Evolutionary conservation across 202 grass and related monocot species (phyloP).

Genomic region (Elaeis oleifera): DNA sequence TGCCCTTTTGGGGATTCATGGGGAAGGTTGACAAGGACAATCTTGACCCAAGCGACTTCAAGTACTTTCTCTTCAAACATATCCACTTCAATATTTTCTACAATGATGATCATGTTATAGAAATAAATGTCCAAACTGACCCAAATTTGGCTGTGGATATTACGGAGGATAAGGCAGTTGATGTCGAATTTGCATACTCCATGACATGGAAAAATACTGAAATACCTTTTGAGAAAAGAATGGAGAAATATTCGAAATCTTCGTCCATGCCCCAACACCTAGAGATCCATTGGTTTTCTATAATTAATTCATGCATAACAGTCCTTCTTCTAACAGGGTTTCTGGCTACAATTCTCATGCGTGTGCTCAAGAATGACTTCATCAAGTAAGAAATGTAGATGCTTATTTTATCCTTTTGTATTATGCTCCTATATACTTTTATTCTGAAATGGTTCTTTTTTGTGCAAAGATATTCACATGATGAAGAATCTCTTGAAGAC

Average conservation of each 20-base stretch:
- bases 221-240: slow-evolving; percentile 6
- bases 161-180: slow-evolving; percentile 6
- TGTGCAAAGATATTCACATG: background rate
- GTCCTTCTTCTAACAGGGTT: slow-evolving; percentile 18
- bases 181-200: slow-evolving; percentile 8
- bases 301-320: slow-evolving; percentile 19
- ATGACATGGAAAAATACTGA: slow-evolving; percentile 7
- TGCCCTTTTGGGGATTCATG: slow-evolving; percentile 15
- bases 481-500: slow-evolving; percentile 18
- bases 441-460: background rate
- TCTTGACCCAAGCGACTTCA: background rate
- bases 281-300: slow-evolving; percentile 22
- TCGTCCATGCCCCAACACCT: slow-evolving; percentile 18
- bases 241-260: slow-evolving; percentile 15
- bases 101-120: slow-evolving; percentile 15
- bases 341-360: slow-evolving; percentile 14
- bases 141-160: slow-evolving; percentile 7
- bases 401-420: background rate
- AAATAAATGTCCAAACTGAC: slow-evolving; percentile 17
- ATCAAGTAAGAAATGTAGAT: slow-evolving; percentile 8
- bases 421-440: background rate
- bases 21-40: slow-evolving; percentile 11
- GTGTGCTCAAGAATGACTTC: slow-evolving; percentile 18
- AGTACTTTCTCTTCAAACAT: slow-evolving; percentile 12
- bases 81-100: slow-evolving; percentile 7